A percentile compares a stretch with the other conserved stretches of the same genome.
Evolutionary conservation across 306 rosid species (phyloP).

Genomic region (Gleditsia sinensis): DNA sequence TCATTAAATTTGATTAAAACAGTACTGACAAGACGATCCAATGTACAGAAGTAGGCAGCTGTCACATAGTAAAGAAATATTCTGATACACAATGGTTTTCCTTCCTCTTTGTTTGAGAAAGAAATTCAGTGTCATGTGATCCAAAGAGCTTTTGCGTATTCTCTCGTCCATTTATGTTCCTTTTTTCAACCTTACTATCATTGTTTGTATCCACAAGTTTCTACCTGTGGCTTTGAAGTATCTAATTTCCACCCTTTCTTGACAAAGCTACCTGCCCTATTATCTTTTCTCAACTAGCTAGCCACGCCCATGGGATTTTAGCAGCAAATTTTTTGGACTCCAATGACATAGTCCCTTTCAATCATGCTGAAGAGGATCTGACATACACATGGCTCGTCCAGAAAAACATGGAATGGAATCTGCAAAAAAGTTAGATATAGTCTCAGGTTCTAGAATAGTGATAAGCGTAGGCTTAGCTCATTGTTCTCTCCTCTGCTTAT

Average conservation of each 20-base stretch:
- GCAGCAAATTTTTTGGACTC: constrained; percentile 36
- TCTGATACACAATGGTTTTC: constrained; percentile 26
- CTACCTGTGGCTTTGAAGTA: constrained; percentile 40
- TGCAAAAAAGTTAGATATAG: constrained; percentile 8
- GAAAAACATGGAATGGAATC: constrained; percentile 43
- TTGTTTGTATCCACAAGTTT: constrained; percentile 32
- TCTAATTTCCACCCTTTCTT: constrained; percentile 46
- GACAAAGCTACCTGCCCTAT: constrained; percentile 35
- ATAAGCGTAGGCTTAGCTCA: background rate
- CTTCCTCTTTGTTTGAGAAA: constrained; percentile 24
- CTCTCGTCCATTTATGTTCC: constrained; percentile 26
- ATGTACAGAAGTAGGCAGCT: constrained; percentile 22
- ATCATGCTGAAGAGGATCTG: constrained; percentile 40
- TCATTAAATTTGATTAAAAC: background rate
- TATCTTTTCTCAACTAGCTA: constrained; percentile 32
- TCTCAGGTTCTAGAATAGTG: background rate
- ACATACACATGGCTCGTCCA: constrained; percentile 35
- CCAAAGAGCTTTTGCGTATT: constrained; percentile 30
- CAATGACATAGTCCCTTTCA: constrained; percentile 42
- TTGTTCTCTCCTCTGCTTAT: background rate
- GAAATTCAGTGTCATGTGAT: constrained; percentile 49
- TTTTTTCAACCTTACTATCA: constrained; percentile 28
- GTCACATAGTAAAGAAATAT: constrained; percentile 30
- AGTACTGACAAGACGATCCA: constrained; percentile 25
- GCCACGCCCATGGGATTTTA: constrained; percentile 50